Base-by-base conservation (phyloP, 2,329 filamentous ascomycete genomes). In the Thelonectria olida region DNA sequence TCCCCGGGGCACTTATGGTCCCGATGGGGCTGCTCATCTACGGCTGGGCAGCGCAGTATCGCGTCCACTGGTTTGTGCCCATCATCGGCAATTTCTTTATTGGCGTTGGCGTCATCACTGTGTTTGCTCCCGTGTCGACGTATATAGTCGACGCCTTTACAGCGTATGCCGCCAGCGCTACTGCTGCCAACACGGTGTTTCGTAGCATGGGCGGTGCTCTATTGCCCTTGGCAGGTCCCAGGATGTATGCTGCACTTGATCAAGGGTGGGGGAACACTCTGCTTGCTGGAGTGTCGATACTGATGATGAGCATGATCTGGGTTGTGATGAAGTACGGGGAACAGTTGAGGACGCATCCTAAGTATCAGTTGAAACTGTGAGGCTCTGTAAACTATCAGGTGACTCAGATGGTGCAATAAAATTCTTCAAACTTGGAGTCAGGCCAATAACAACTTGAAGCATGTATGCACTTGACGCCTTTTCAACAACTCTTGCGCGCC, bases 61-160 rank as follows among this genome's bases (percentile, higher is more conserved):
- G 76, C n/a, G 75, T 82, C 2, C 82, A 84, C 55, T 87, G 82
- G 82, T 80, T 86, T 12, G 80, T 85, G 15, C 82, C 83, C 1
- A 82, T 84, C 52, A 74, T 82, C 5, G 79, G 77, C 0, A 83
- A 78, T 0, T 67, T 75, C 36, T 44, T 67, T 3, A 47, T 84
- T 25, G 83, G 82, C 2, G 56, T 78, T 1, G 77, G 77, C 1
- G 73, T 76, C 34, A 67, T 79, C 20, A 69, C 67, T 7, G 69
- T 75, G 1, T 78, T 78, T 54, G 83, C 85, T 76, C 78, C 80
- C 0, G 76, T 83, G 3, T 80, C 83, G 41, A 85, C 62, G 38
- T 69, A 71, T 38, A 48, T 70, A 7, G 61, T 71, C 6, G 68
- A 71, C 31, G 64, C 67, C 5, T 69, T 62, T 27, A 59, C 65